A percentile compares a stretch with the other conserved stretches of the same genome.
Conservation (phyloP, 1,139 yeast species). For the Arxiozyma slooffiae region DNA sequence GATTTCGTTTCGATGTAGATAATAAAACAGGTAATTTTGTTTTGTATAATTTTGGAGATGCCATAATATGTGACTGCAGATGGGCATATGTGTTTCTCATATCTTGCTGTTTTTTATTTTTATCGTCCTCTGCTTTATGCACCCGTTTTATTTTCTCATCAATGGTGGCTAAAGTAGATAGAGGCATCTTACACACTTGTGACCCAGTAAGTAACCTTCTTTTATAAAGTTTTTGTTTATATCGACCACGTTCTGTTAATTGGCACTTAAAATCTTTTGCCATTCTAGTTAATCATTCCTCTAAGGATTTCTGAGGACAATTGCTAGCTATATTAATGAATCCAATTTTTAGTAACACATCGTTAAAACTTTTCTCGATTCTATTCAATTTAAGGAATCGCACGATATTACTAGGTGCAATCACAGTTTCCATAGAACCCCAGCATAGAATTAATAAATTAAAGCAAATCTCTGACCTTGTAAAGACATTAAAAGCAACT, state of each 20-base stretch:
- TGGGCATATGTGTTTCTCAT: constrained; percentile 26
- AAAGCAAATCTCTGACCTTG: constrained; percentile 30
- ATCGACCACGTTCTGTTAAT: constrained; percentile 26
- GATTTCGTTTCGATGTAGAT: constrained; percentile 18
- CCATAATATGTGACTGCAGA: constrained; percentile 23
- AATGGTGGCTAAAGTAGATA: constrained; percentile 8
- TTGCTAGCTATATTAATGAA: constrained; percentile 22
- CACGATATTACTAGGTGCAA: constrained; percentile 14
- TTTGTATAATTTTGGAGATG: constrained; percentile 24
- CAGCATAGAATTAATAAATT: constrained; percentile 31
- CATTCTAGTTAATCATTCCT: constrained; percentile 17
- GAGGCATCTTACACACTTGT: background rate
- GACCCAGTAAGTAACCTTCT: constrained; percentile 15
- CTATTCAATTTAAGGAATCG: constrained; percentile 21
- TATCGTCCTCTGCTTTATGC: constrained; percentile 19
- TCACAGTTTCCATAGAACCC: constrained; percentile 31
- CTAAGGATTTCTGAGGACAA: constrained; percentile 21
- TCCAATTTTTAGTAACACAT: constrained; percentile 21
- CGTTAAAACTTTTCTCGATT: constrained; percentile 21
- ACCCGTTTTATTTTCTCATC: constrained; percentile 24
- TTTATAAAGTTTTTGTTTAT: constrained; percentile 11
- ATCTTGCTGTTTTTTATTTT: constrained; percentile 12
- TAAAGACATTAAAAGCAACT: constrained; percentile 29
- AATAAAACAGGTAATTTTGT: constrained; percentile 27
- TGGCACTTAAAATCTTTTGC: constrained; percentile 18